Evolutionary conservation across 2,329 filamentous ascomycete species (phyloP).

Genomic region (Beauveria asiatica): DNA sequence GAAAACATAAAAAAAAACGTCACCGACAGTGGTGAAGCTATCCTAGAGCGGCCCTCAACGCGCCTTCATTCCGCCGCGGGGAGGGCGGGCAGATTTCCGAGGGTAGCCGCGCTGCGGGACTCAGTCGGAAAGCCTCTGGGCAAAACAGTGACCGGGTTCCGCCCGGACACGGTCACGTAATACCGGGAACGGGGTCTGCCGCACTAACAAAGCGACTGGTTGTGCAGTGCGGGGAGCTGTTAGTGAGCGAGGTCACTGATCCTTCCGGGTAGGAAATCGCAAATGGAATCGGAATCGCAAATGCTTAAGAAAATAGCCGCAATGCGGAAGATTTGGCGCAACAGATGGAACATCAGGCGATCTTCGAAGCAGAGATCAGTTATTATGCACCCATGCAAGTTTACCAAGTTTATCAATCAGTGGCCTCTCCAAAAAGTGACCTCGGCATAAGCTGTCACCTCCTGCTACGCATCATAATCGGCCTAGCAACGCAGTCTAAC

Average conservation of each 20-base stretch:
- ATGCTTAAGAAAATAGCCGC: neutral
- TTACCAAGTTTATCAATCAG: neutral
- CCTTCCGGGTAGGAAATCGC: neutral
- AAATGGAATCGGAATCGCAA: constrained; percentile 6
- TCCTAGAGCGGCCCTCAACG: neutral
- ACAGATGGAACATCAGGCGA: neutral
- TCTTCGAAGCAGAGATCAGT: neutral
- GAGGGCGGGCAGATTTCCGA: constrained; percentile 6
- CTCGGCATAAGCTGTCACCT: no score
- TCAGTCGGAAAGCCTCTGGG: neutral
- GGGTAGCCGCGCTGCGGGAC: neutral
- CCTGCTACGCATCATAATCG: no score
- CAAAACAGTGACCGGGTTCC: neutral
- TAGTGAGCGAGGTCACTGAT: neutral
- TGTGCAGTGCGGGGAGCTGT: neutral
- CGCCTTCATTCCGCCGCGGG: constrained; percentile 9
- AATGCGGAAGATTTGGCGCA: neutral
- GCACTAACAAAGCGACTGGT: no score
- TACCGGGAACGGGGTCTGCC: no score
- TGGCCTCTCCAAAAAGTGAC: neutral
- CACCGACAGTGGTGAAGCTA: neutral
- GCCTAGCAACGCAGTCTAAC: no score
- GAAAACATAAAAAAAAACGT: neutral
- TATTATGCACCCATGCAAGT: neutral
- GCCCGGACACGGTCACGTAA: neutral